Evolutionary conservation across 768 basidiomycete species (phyloP), one percentile per base, ranked within the genome.

Genomic region (Galerina marginata): DNA sequence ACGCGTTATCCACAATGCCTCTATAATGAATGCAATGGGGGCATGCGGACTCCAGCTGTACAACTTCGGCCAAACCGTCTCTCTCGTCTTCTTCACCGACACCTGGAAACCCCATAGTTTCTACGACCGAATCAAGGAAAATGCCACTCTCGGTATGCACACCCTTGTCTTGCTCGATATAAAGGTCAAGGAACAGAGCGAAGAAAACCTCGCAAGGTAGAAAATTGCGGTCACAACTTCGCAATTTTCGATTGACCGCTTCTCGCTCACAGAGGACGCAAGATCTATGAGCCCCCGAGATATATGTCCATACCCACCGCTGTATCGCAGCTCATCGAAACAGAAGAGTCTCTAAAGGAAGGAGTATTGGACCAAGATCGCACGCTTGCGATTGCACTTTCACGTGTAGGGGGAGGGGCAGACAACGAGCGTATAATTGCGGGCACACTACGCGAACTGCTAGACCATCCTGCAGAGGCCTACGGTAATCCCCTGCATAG

Each of bases 181-280:
- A 76, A 99, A 99, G 68, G 96, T 99, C 56, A 93, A 96, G 73
- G 97, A 99, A 73, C 95, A 98, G 77, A 96, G 87, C 70, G 96
- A 97, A 69, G 95, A 96, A 76, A 98, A 99, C 75, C 77, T 99
- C 58, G 95, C 94, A 1, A 85, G 94, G 96, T 95, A 38, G 12
- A 55, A 62, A 58, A 80, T 38, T 44, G 60, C 43, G 33, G 25
- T 42, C 14, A 44, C 43, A 58, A 60, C 10, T 55, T 45, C 14
- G n/a, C 33, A 52, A 42, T 15, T 52, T 14, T 26, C 14, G n/a
- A 38, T 40, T 54, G 48, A 49, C 46, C 33, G 26, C 14, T 40
- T 57, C 43, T 54, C 23, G 23, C 43, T 59, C 11, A 16, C 38
- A 98, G 96, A 70, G 97, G 96, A 2, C 83, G 92, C 53, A 95